Conservation (phyloP, 352 stramenopile genomes). For the Phytophthora tubulina region DNA sequence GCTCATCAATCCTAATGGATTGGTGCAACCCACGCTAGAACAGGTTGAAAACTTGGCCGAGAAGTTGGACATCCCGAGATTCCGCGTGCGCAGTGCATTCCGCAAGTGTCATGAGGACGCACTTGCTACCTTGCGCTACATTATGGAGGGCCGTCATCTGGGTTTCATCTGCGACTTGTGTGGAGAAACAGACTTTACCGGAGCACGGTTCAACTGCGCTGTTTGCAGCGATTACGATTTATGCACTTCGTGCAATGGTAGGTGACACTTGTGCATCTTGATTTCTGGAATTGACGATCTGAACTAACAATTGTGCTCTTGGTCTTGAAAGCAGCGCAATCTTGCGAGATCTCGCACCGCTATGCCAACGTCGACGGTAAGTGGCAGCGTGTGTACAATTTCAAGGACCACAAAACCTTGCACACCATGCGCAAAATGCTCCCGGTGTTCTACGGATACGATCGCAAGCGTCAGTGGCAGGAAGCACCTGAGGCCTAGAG, state of each 20-base stretch:
- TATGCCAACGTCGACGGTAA: conserved; percentile 87
- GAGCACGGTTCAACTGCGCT: conserved; percentile 76
- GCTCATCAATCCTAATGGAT: conserved; percentile 35
- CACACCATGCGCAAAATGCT: conserved; percentile 78
- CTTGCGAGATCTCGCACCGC: conserved; percentile 69
- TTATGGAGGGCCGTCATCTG: conserved; percentile 85
- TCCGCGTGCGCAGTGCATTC: conserved; percentile 82
- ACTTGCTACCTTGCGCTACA: conserved; percentile 71
- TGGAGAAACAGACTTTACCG: conserved; percentile 82
- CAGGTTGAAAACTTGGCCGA: conserved; percentile 73
- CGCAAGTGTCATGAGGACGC: conserved; percentile 82
- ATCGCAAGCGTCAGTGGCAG: conserved; percentile 32
- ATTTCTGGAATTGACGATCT: neutral
- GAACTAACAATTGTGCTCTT: conserved; percentile 26
- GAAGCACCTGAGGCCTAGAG: conserved; percentile 1
- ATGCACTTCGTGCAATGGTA: conserved; percentile 72
- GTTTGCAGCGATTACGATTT: conserved; percentile 86
- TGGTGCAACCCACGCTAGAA: conserved; percentile 55
- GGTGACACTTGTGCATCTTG: neutral
- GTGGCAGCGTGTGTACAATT: conserved; percentile 82
- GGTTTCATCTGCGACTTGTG: conserved; percentile 88
- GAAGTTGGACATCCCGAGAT: conserved; percentile 81
- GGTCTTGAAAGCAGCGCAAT: conserved; percentile 52
- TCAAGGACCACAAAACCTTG: conserved; percentile 65
- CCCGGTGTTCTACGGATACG: conserved; percentile 75